Evolutionary conservation across 2,329 filamentous ascomycete genomes (phyloP), one percentile per base, ranked within the genome.

Genomic region (Chaetomium sp.): DNA sequence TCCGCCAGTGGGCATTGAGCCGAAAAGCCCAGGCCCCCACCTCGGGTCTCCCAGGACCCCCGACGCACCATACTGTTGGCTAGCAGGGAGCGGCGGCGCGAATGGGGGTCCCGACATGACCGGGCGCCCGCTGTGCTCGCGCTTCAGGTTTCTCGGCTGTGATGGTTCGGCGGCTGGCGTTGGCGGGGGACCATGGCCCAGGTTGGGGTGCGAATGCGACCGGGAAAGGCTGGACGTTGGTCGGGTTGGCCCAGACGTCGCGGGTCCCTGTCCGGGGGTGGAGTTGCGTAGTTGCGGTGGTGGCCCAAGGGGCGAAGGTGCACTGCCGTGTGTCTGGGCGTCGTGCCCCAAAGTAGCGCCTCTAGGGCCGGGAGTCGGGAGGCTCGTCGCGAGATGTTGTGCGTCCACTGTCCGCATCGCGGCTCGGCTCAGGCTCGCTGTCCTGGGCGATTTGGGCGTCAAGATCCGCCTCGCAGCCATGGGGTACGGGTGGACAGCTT

Each of bases 391-490:
- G 12, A 71, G 62, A 53, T 74, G 75, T 9, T 75, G 74, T 8
- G 72, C 59, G 55, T 73, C 75, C 27, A 73, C 65, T 27, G 72
- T 65, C 57, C 74, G 73, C 65, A 72, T 69, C 12, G 72, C 70
- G 51, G 74, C 72, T 19, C 77, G 74, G 35, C 80, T 79, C 13
- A 84, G 71, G 70, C 83, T 86, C 21, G 81, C 77, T 29, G 82
- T 78, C 66, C 85, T 82, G 49, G 86, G 85, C 10, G 87, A 87
- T 68, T 82, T 80, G 0, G 87, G 85, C 12, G 83, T 87, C 66
- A 87, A 72, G n/a, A 85, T 81, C 38, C 82, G 81, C 68, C 85
- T 78, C 62, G 76, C 74, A 27, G 76, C 66, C 6, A 74, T 69
- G 1, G 74, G 70, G 61, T 74, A 74, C 27, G 74, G 72, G 27